These are phyloP conservation scores for Penicillium cataractarum DNA, from an alignment of 495 filamentous ascomycete genomes.

Conservation along the genomic window DNA sequence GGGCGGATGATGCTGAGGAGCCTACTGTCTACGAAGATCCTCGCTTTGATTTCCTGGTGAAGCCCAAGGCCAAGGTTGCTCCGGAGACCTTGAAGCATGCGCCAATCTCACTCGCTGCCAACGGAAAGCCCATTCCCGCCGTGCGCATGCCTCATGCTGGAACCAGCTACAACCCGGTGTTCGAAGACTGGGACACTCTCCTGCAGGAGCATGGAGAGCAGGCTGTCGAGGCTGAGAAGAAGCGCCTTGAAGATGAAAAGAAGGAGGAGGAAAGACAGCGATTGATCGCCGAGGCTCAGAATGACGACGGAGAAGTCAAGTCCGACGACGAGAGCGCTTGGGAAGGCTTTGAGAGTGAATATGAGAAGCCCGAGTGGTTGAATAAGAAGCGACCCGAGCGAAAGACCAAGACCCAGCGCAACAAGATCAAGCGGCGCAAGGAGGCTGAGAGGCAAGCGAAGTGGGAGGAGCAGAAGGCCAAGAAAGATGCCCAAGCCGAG, in stretches of 20 bases:
- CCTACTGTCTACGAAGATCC: conserved; percentile 48
- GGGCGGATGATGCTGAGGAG: conserved; percentile 60
- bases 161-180: conserved; percentile 88
- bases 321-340: conserved; percentile 86
- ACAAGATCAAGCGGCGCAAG: conserved; percentile 84
- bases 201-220: conserved; percentile 73
- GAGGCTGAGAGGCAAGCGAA: conserved; percentile 74
- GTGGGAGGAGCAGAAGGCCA: conserved; percentile 71
- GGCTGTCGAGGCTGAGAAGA: conserved; percentile 78
- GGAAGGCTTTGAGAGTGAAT: conserved; percentile 81
- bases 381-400: conserved; percentile 74
- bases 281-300: conserved; percentile 60
- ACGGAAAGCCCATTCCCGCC: conserved; percentile 75
- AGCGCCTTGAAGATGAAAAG: conserved; percentile 68
- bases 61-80: conserved; percentile 65
- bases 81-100: conserved; percentile 76
- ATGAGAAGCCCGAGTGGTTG: conserved; percentile 61
- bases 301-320: conserved; percentile 68
- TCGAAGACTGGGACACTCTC: conserved; percentile 79
- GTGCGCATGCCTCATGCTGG: conserved; percentile 77
- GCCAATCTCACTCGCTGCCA: conserved; percentile 78
- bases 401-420: conserved; percentile 84
- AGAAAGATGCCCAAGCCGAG: conserved; percentile 66
- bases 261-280: conserved; percentile 60
- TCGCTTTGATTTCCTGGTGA: conserved; percentile 62